phyloP scores from a whole-genome alignment of 208 protist genomes.

The Leishmania major region DNA sequence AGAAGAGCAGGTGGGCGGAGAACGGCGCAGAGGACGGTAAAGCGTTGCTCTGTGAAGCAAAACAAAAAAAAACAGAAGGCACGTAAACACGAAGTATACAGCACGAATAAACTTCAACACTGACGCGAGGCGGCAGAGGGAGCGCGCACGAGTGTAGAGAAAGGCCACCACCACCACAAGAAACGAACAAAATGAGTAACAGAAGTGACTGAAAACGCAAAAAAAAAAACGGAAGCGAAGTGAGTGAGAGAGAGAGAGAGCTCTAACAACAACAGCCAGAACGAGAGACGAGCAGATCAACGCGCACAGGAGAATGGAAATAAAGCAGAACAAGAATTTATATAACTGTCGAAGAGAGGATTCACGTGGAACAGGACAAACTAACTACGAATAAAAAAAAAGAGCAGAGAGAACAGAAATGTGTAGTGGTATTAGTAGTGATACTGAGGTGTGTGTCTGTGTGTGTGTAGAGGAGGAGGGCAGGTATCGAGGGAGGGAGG shows the following conservation, averaged over 20 bases:
- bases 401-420: neutral
- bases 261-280: neutral
- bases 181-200: neutral
- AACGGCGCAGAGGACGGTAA: neutral
- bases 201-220: neutral
- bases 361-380: neutral
- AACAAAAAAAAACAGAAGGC: neutral
- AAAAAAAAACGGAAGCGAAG: neutral
- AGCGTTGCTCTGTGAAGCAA: neutral
- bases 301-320: neutral
- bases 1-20: neutral
- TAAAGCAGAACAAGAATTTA: neutral
- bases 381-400: neutral
- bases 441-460: no score
- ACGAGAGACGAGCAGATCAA: neutral
- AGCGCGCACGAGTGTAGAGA: neutral
- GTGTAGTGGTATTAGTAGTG: no score
- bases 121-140: neutral
- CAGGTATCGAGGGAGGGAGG: no score
- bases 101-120: neutral
- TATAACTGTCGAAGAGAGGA: neutral
- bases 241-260: no score
- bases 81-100: neutral
- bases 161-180: neutral
- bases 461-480: neutral